Conservation (phyloP, 805 yeast genomes). For the Wickerhamomyces queroliae region DNA sequence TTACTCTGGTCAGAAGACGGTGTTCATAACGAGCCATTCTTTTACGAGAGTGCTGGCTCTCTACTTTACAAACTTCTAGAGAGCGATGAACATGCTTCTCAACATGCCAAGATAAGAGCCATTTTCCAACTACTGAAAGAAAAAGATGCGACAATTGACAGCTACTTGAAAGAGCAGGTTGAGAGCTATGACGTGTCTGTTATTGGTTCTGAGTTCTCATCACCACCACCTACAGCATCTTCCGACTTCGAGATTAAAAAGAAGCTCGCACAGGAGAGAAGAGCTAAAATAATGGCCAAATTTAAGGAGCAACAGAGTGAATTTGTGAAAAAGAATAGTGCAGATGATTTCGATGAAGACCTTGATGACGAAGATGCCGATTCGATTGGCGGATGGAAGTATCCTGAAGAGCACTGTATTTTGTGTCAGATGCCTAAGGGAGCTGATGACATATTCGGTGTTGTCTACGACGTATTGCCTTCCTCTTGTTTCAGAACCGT, state of each 20-base stretch:
- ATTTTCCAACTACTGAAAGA: slow-evolving; percentile 34
- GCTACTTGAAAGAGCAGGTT: slow-evolving; percentile 29
- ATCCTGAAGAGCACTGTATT: slow-evolving; percentile 72
- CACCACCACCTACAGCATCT: slow-evolving; percentile 2
- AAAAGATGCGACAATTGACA: slow-evolving; percentile 25
- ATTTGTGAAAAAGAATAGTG: slow-evolving; percentile 54
- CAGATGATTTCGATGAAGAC: slow-evolving; percentile 22
- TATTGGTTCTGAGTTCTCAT: slow-evolving; percentile 4
- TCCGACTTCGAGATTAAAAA: slow-evolving; percentile 54
- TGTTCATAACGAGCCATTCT: slow-evolving; percentile 31
- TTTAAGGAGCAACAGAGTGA: slow-evolving; percentile 73
- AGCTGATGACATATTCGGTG: slow-evolving; percentile 66
- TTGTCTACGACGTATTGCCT: slow-evolving; percentile 55
- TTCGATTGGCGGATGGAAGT: slow-evolving; percentile 47
- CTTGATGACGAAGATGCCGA: slow-evolving; percentile 35
- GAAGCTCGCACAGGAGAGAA: slow-evolving; percentile 62
- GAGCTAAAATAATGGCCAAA: slow-evolving; percentile 66
- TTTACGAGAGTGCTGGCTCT: slow-evolving; percentile 33
- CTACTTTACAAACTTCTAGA: slow-evolving; percentile 35
- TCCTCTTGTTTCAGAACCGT: slow-evolving; percentile 56
- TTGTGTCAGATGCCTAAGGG: slow-evolving; percentile 74
- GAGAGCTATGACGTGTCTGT: slow-evolving; percentile 24
- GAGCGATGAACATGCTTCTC: slow-evolving; percentile 33
- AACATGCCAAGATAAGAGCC: slow-evolving; percentile 52
- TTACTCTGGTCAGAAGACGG: slow-evolving; percentile 29